Evolutionary conservation across 1,284 basidiomycete species (phyloP), one percentile per base, ranked within the genome.

Genomic region (Coriolopsis trogii): DNA sequence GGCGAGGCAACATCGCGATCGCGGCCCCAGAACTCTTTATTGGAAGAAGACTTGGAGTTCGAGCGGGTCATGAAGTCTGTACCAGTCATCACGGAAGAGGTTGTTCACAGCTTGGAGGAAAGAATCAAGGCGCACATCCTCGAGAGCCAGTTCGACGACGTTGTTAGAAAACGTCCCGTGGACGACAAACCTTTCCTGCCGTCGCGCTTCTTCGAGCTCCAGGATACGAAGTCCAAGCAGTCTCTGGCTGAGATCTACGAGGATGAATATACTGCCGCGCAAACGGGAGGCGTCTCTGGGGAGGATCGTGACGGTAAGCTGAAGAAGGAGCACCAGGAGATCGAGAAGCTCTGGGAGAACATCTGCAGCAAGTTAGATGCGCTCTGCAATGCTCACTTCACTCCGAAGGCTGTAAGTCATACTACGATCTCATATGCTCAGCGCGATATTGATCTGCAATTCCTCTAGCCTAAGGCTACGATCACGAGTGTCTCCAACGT

Each of bases 161-260:
- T 98, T 28, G 82, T 92, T 46, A 87, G 95, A 20, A 80, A 88
- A 50, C 82, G 89, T 7, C 80, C 87, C 0, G 70, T 87, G 47
- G 91, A 93, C 48, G 88, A 91, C 53, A 91, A 89, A 58, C 85
- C 93, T 0, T 98, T 96, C 79, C 76, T 98, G 1, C 93, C 96
- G 0, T 96, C 93, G 0, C 83, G 90, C 20, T 77, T 93, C 58
- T 86, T 98, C 55, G 95, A 98, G 66, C 77, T 99, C 16, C 85
- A 94, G 65, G 95, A 98, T 64, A 85, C 83, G 12, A 91, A 95
- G 68, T 93, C 90, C 6, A 78, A 83, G 13, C 90, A 95, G 69
- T 95, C 91, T 0, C 81, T 99, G 29, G 95, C 95, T 6, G 92
- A 99, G 72, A 92, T 98, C 53, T 99, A 99, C 72, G 97, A 98